These are phyloP conservation scores for Venturia oleaginea DNA, from an alignment of 2,329 filamentous ascomycete species.

Conservation along the genomic window DNA sequence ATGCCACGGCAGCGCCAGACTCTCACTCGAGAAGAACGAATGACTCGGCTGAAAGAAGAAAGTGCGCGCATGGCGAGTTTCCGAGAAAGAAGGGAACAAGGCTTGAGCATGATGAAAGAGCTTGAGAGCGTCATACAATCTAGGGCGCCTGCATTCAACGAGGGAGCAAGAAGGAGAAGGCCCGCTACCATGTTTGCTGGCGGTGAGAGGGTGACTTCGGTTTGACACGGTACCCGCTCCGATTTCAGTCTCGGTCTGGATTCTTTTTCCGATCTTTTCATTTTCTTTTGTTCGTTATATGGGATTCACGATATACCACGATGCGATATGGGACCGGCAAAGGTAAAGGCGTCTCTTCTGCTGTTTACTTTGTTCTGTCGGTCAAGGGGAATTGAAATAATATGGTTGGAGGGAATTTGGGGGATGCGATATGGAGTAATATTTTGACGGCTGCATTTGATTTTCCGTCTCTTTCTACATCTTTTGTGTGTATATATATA, in stretches of 20 bases:
- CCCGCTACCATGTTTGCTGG: background rate
- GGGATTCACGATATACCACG: slow-evolving; percentile 3
- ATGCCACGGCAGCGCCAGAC: slow-evolving; percentile 51
- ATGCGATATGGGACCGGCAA: background rate
- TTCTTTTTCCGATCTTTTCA: background rate
- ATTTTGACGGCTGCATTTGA: slow-evolving; percentile 7
- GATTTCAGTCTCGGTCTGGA: background rate
- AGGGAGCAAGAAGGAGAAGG: background rate
- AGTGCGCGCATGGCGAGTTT: slow-evolving; percentile 62
- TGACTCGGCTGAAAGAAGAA: slow-evolving; percentile 81
- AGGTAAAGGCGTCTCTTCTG: background rate
- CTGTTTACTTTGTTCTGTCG: background rate
- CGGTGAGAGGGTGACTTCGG: background rate
- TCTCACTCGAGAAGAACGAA: slow-evolving; percentile 70
- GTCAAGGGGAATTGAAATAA: background rate
- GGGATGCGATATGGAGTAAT: background rate
- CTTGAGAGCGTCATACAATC: slow-evolving; percentile 71
- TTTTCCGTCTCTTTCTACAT: too few species aligned
- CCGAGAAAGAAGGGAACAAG: slow-evolving; percentile 69
- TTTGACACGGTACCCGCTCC: background rate
- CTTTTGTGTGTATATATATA: too few species aligned
- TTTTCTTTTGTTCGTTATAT: slow-evolving; percentile 1
- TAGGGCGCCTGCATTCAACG: background rate
- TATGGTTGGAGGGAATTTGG: background rate
- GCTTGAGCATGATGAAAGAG: slow-evolving; percentile 82